Conservation (phyloP, 768 basidiomycete genomes). For the Amanita rubescens region DNA sequence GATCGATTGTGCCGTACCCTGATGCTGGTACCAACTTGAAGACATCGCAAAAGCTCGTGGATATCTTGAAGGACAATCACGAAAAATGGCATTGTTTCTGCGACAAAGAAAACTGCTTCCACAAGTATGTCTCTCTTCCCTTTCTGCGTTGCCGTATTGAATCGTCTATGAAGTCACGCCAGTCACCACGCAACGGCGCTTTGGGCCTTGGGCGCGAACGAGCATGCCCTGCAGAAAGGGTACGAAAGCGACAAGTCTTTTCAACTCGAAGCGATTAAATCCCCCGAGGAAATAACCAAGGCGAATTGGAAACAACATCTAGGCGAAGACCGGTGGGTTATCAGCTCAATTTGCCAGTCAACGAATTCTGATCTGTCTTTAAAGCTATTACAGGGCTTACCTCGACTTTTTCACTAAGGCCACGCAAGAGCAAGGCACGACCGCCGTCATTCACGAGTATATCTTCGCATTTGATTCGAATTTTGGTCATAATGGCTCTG, state of each 20-base stretch:
- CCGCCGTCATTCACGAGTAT: constrained; percentile 42
- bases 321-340: constrained; percentile 44
- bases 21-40: constrained; percentile 18
- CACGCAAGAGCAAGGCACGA: constrained; percentile 31
- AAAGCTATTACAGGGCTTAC: constrained; percentile 51
- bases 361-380: background rate
- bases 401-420: constrained; percentile 38
- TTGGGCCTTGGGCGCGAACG: constrained; percentile 23
- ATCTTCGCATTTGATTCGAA: constrained; percentile 45
- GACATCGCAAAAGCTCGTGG: constrained; percentile 21
- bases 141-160: background rate
- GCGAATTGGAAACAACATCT: constrained; percentile 49
- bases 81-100: constrained; percentile 41
- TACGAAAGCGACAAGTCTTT: constrained; percentile 27
- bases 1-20: background rate
- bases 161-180: constrained; percentile 16
- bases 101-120: constrained; percentile 32
- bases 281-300: constrained; percentile 37
- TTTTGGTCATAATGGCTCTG: constrained; percentile 21
- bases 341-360: background rate
- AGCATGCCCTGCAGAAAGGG: constrained; percentile 27
- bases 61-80: constrained; percentile 41
- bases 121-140: constrained; percentile 35
- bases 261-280: constrained; percentile 30
- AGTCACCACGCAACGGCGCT: constrained; percentile 19